Percentiles rank a stretch among this genome's conserved stretches.
Conservation (phyloP, 2,329 filamentous ascomycete species). For the Epichloe uncinata region DNA sequence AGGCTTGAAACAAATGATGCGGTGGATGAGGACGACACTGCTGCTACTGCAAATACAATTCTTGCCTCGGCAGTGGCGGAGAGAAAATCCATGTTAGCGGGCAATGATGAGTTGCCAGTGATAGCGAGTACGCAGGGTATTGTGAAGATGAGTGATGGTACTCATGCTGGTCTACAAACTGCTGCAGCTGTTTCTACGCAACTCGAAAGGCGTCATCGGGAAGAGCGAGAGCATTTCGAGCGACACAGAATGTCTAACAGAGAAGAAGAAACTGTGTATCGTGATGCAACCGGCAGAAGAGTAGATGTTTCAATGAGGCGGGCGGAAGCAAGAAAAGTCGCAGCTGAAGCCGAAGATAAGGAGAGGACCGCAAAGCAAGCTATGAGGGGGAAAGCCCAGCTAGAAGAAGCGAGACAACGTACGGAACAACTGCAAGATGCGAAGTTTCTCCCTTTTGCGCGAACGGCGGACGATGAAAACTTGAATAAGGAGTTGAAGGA, state of each 20-base stretch:
- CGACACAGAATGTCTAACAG: conserved; percentile 27
- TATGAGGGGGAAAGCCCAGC: conserved; percentile 79
- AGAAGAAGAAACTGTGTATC: conserved; percentile 77
- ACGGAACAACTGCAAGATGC: conserved; percentile 65
- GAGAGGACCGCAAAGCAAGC: conserved; percentile 54
- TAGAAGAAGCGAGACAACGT: conserved; percentile 49
- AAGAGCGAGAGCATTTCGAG: conserved; percentile 44
- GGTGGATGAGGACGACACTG: conserved; percentile 22
- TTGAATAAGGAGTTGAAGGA: conserved; percentile 75
- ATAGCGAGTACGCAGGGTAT: conserved; percentile 33
- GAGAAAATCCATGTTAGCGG: conserved; percentile 35
- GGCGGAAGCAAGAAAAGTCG: conserved; percentile 61
- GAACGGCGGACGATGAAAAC: conserved; percentile 70
- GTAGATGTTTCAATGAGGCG: conserved; percentile 88
- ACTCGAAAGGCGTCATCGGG: conserved; percentile 49
- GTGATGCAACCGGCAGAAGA: conserved; percentile 86
- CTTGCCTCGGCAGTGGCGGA: conserved; percentile 61
- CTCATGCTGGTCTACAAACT: conserved; percentile 74
- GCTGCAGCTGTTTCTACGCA: conserved; percentile 64
- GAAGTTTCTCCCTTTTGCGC: conserved; percentile 65
- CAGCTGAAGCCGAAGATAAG: conserved; percentile 56
- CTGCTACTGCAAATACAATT: conserved; percentile 60
- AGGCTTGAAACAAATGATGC: conserved; percentile 37
- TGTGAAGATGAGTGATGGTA: conserved; percentile 73
- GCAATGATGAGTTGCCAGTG: conserved; percentile 35